Evolutionary conservation across 139 green algal genomes (phyloP).

Genomic region (Haematococcus lacustris): DNA sequence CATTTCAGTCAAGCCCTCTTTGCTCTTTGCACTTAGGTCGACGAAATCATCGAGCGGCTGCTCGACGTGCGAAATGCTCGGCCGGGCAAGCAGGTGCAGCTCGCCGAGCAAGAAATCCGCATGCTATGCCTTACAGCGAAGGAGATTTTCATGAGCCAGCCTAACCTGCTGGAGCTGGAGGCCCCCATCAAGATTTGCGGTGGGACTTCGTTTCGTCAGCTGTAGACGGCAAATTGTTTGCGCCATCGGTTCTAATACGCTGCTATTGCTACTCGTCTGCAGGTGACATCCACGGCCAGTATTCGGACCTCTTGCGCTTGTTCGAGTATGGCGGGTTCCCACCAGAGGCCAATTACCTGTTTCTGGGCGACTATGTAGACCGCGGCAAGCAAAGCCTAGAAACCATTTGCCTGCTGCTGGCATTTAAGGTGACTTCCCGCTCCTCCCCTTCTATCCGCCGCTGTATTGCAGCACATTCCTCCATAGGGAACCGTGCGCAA

Average conservation of each 20-base stretch:
- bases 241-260: not conserved
- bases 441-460: too few species aligned
- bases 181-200: slow-evolving; percentile 99
- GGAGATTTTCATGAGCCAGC: slow-evolving; percentile 94
- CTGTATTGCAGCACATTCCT: too few species aligned
- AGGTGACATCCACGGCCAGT: slow-evolving; percentile 99
- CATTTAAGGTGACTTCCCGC: slow-evolving; percentile 98
- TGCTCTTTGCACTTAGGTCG: too few species aligned
- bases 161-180: slow-evolving; percentile 96
- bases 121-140: slow-evolving; percentile 86
- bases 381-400: slow-evolving; percentile 97
- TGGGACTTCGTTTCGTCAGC: slow-evolving; percentile 32
- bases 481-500: too few species aligned
- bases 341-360: slow-evolving; percentile 98
- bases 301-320: slow-evolving; percentile 91
- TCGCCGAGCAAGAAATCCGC: slow-evolving; percentile 89
- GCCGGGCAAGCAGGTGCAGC: slow-evolving; percentile 90
- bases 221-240: too few species aligned
- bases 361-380: slow-evolving; percentile 99
- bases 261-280: not conserved
- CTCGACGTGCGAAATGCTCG: slow-evolving; percentile 75
- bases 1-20: too few species aligned
- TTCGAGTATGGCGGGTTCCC: slow-evolving; percentile 99
- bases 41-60: slow-evolving; percentile 91
- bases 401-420: slow-evolving; percentile 96